A percentile compares a stretch with the other conserved stretches of the same genome.
These are phyloP conservation scores for Daldinia sp. DNA, from an alignment of 2,329 filamentous ascomycete species.

Conservation along the genomic window DNA sequence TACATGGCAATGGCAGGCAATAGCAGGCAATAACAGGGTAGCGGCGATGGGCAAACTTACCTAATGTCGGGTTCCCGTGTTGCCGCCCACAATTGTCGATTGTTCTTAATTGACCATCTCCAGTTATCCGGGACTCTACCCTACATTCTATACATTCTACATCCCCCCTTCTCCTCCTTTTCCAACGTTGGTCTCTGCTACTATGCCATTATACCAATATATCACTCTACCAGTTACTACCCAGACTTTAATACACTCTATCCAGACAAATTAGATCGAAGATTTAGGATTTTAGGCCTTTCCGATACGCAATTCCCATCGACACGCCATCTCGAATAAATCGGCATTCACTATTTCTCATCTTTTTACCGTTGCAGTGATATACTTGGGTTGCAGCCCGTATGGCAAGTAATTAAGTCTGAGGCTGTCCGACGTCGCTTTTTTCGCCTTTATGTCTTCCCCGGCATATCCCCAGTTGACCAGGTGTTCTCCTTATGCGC, in stretches of 20 bases:
- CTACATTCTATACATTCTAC: background rate
- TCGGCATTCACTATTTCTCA: conserved; percentile 2
- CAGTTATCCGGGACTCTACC: conserved; percentile 28
- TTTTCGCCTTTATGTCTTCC: conserved; percentile 12
- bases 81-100: conserved; percentile 8
- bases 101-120: too few relatives aligned
- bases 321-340: conserved; percentile 13
- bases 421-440: conserved; percentile 37
- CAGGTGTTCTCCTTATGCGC: conserved; percentile 19
- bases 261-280: conserved; percentile 6
- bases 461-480: conserved; percentile 26
- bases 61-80: conserved; percentile 28
- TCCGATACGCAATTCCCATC: conserved; percentile 12
- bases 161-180: background rate
- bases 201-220: background rate
- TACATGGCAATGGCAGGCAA: too few relatives aligned
- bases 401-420: conserved; percentile 11
- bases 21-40: too few relatives aligned
- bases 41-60: conserved; percentile 1
- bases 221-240: background rate
- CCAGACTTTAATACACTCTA: too few relatives aligned
- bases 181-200: background rate
- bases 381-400: conserved; percentile 9
- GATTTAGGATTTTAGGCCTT: background rate
- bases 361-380: conserved; percentile 23